These are phyloP conservation scores for Amanita jacksonii DNA, from an alignment of 768 basidiomycete genomes.

Conservation along the genomic window DNA sequence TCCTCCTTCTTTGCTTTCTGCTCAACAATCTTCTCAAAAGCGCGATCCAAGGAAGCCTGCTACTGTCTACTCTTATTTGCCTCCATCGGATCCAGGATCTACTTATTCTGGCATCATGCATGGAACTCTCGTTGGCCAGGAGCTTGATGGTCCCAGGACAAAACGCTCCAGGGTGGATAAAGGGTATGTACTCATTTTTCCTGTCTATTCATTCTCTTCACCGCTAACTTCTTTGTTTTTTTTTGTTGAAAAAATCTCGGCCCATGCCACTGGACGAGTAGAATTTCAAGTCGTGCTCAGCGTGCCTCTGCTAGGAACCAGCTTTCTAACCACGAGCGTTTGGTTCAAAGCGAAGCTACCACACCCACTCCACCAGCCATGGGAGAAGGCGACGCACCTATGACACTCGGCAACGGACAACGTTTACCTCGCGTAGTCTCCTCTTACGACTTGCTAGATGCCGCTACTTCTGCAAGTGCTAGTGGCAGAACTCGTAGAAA, in stretches of 20 bases:
- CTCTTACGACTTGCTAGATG: slow-evolving; percentile 27
- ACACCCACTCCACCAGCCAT: slow-evolving; percentile 33
- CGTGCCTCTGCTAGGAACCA: slow-evolving; percentile 62
- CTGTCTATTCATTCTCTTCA: slow-evolving; percentile 14
- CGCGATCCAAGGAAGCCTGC: slow-evolving; percentile 75
- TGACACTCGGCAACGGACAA: slow-evolving; percentile 50
- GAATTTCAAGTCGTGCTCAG: slow-evolving; percentile 58
- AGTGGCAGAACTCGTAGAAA: slow-evolving; percentile 29
- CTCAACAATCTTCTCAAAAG: slow-evolving; percentile 63
- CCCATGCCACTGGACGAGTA: slow-evolving; percentile 27
- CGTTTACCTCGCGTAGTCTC: slow-evolving; percentile 60
- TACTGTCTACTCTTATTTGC: slow-evolving; percentile 68
- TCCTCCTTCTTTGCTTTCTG: slow-evolving; percentile 64
- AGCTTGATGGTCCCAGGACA: slow-evolving; percentile 55
- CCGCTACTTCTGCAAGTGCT: slow-evolving; percentile 18
- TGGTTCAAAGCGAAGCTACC: slow-evolving; percentile 22
- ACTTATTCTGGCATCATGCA: slow-evolving; percentile 76
- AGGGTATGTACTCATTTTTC: slow-evolving; percentile 40
- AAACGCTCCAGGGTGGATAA: slow-evolving; percentile 70
- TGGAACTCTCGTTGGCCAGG: slow-evolving; percentile 53
- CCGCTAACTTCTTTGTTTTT: slow-evolving; percentile 12
- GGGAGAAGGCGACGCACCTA: slow-evolving; percentile 41
- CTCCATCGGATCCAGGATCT: slow-evolving; percentile 77
- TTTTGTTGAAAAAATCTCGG: too few species aligned
- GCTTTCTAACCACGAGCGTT: slow-evolving; percentile 28